Evolutionary conservation across 148 eudicot species (phyloP).

Genomic region (Silene latifolia): DNA sequence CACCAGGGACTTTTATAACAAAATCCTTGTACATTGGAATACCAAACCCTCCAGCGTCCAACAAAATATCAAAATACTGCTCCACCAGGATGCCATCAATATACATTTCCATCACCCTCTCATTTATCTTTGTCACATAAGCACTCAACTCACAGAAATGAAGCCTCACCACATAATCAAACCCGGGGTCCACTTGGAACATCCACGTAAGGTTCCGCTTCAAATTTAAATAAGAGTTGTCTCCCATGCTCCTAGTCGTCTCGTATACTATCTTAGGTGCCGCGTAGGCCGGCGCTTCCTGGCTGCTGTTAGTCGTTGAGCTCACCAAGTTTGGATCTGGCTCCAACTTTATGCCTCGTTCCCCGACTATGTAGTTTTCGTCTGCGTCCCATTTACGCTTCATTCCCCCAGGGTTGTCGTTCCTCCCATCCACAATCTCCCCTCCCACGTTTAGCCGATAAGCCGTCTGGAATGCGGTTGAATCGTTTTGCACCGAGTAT

Average conservation of each 20-base stretch:
- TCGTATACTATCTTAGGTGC: slow-evolving; percentile 39
- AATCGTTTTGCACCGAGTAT: not conserved
- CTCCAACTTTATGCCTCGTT: not conserved
- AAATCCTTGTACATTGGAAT: too few relatives aligned
- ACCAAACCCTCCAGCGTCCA: slow-evolving; percentile 9
- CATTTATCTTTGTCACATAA: not conserved
- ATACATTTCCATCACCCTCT: slow-evolving; percentile 21
- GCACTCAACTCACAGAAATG: slow-evolving; percentile 36
- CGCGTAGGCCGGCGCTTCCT: too few relatives aligned
- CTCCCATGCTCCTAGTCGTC: slow-evolving; percentile 21
- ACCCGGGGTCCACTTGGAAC: slow-evolving; percentile 41
- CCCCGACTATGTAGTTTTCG: not conserved
- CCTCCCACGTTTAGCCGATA: slow-evolving; percentile 33
- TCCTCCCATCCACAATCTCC: not conserved
- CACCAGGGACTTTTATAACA: too few relatives aligned
- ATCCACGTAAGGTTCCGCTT: slow-evolving; percentile 30
- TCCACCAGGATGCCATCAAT: slow-evolving; percentile 29
- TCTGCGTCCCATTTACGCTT: slow-evolving; percentile 37
- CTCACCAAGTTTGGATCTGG: not conserved
- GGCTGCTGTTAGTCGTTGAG: not conserved
- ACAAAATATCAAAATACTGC: slow-evolving; percentile 13
- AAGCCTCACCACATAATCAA: slow-evolving; percentile 41
- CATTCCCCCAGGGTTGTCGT: slow-evolving; percentile 24
- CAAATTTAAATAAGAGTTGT: not conserved
- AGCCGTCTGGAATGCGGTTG: slow-evolving; percentile 35